Evolutionary conservation across 2,329 filamentous ascomycete genomes (phyloP).

Genomic region (Scopulariopsis brevicaulis): DNA sequence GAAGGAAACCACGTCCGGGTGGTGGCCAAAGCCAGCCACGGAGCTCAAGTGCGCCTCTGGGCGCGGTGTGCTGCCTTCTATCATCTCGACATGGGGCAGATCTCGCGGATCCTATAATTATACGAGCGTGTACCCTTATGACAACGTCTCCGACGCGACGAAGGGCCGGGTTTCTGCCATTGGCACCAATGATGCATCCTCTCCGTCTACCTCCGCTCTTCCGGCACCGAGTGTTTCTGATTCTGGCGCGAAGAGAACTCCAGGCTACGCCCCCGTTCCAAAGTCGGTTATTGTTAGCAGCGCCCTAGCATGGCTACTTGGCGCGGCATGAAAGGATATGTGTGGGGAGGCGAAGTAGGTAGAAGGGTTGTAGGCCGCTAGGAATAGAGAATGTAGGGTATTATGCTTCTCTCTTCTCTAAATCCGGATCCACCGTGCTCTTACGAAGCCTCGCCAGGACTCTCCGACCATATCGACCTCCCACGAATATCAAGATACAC

Average conservation of each 20-base stretch:
- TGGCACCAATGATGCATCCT: background rate
- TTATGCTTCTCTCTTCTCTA: background rate
- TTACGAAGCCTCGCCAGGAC: background rate
- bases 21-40: background rate
- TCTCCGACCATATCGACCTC: background rate
- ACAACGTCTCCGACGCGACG: background rate
- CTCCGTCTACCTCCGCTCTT: background rate
- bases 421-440: background rate
- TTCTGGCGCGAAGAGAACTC: no score
- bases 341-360: background rate
- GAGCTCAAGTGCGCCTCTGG: background rate
- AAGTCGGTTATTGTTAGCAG: no score
- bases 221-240: background rate
- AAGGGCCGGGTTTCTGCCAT: background rate
- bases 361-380: background rate
- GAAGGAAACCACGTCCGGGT: background rate
- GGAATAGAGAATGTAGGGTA: background rate
- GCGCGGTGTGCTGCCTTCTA: background rate
- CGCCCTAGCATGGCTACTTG: no score
- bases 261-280: no score
- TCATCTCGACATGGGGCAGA: background rate
- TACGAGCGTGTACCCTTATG: background rate
- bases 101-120: background rate
- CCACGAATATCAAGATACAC: background rate
- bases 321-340: no score